phyloP scores from a whole-genome alignment of 2,329 filamentous ascomycete species.

The Fusarium nematophilum region DNA sequence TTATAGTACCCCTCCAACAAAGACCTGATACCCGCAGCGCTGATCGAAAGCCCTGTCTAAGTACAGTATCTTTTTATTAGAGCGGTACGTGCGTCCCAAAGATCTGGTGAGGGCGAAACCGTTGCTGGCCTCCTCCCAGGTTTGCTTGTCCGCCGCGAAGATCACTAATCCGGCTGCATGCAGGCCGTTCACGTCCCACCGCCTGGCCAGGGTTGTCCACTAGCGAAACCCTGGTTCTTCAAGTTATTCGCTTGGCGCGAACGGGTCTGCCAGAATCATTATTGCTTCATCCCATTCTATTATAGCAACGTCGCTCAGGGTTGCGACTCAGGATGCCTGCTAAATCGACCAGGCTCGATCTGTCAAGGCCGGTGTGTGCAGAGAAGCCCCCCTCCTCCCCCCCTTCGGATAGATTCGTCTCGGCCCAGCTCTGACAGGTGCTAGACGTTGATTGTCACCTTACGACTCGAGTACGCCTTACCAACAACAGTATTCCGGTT shows the following conservation, averaged over 20 bases:
- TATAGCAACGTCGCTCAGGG: slow-evolving; percentile 31
- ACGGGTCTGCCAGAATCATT: slow-evolving; percentile 30
- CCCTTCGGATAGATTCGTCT: slow-evolving; percentile 21
- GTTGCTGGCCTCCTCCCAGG: slow-evolving; percentile 18
- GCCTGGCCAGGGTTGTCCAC: slow-evolving; percentile 27
- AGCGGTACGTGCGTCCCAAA: slow-evolving; percentile 33
- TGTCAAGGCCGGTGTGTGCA: slow-evolving; percentile 33
- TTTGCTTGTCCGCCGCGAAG: slow-evolving; percentile 12
- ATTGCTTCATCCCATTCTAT: slow-evolving; percentile 35
- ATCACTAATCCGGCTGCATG: slow-evolving; percentile 42
- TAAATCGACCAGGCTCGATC: slow-evolving; percentile 29
- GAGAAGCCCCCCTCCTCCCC: slow-evolving; percentile 17
- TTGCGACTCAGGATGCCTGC: slow-evolving; percentile 43
- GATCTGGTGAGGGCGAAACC: slow-evolving; percentile 22
- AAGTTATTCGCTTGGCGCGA: slow-evolving; percentile 35
- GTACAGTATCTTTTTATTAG: no score
- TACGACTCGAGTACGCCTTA: slow-evolving; percentile 22
- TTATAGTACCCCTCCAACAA: neutral
- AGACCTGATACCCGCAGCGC: neutral
- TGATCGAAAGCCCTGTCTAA: neutral
- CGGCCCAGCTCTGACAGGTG: slow-evolving; percentile 24
- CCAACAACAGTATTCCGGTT: slow-evolving; percentile 34
- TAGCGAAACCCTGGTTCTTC: slow-evolving; percentile 32
- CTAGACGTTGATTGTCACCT: slow-evolving; percentile 3
- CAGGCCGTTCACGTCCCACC: slow-evolving; percentile 35